Evolutionary conservation across 1,139 yeast genomes (phyloP), one percentile per base, ranked within the genome.

Genomic region (Geotrichum bryndzae): DNA sequence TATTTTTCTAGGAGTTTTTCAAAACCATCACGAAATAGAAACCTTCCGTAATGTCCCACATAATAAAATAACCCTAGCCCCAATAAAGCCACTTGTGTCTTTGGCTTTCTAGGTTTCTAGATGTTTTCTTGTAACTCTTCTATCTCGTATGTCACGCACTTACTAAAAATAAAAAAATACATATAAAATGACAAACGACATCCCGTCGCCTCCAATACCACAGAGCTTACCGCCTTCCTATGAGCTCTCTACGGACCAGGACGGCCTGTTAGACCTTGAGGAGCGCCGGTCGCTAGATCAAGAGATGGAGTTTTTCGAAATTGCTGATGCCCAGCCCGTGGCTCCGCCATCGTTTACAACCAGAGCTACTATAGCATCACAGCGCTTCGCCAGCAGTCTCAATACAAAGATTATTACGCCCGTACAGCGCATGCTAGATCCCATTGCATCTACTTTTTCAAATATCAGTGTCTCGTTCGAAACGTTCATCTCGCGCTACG

Each of bases 361-460:
- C 33, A 59, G 71, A 55, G 73, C 72, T 63, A 64, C 68, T 45
- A 59, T 60, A 51, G 70, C 67, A 10, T 70, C 73, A 4, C 66
- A 65, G 54, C 62, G 72, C 48, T 56, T 71, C 35, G 74, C 73
- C n/a, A 57, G 59, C 22, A 77, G 77, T 61, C 74, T 85, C 69
- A 81, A 76, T 64, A 71, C 73, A 53, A 72, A 78, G 46, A 73
- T 87, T 15, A 78, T 84, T 33, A 71, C 75, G 46, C 90, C 90
- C 0, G 81, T 86, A 3, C 70, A 69, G 48, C 74, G 82, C 38
- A 79, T 77, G 58, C 79, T 85, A 25, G 94, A 87, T 68, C 95
- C 96, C 0, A 80, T 88, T 11, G 86, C 84, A 54, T 87, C 84
- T 68, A 79, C 84, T 0, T 84, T 84, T 71, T 74, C 75, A 57